phyloP scores from a whole-genome alignment of 148 eudicot species.

The Bassia scoparia region DNA sequence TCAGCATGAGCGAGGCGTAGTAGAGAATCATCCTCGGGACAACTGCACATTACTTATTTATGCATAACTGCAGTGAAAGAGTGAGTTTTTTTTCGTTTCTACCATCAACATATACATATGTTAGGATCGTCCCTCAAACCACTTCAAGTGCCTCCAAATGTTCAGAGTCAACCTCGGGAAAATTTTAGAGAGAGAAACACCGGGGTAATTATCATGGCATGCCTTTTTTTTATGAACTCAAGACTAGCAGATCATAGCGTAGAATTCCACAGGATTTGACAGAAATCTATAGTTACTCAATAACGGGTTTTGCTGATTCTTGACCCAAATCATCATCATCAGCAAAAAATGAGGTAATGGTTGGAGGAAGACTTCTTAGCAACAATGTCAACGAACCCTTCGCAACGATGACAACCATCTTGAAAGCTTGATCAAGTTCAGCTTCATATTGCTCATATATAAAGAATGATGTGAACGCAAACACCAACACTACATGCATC shows the following conservation, averaged over 20 bases:
- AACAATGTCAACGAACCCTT: constrained; percentile 25
- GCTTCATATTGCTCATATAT: constrained; percentile 87
- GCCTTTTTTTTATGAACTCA: constrained; percentile 10
- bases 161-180: not conserved
- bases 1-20: not conserved
- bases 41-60: not conserved
- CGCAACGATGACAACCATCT: constrained; percentile 12
- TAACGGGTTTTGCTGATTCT: not conserved
- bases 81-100: not conserved
- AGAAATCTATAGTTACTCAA: constrained; percentile 4
- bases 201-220: not conserved
- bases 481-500: constrained; percentile 53
- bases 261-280: not conserved
- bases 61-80: not conserved
- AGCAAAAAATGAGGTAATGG: constrained; percentile 21
- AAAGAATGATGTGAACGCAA: constrained; percentile 62
- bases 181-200: not conserved
- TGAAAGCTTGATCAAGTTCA: constrained; percentile 29
- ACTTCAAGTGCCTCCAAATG: not conserved
- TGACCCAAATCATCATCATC: constrained; percentile 18
- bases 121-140: constrained; percentile 4
- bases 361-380: constrained; percentile 30
- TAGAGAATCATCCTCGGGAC: not conserved
- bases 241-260: constrained; percentile 3
- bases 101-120: not conserved